Percentiles rank a stretch among this genome's conserved stretches.
Conservation (phyloP, 805 yeast genomes). For the Candida methanosorbosa region DNA sequence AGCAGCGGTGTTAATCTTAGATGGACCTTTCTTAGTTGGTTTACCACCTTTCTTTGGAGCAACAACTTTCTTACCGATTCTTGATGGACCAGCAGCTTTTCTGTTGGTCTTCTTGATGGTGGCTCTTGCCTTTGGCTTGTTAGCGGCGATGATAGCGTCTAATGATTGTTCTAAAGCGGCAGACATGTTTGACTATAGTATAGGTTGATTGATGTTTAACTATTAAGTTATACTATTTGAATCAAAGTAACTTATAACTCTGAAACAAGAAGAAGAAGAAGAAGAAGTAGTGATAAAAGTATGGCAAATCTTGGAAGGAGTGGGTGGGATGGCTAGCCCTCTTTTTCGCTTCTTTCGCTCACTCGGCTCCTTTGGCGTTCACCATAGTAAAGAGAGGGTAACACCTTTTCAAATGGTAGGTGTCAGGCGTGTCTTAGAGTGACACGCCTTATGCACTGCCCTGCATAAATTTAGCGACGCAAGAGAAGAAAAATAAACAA, state of each 20-base stretch:
- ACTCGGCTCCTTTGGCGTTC: too few species aligned
- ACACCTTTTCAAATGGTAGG: too few species aligned
- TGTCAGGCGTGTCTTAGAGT: too few species aligned
- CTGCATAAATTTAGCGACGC: too few species aligned
- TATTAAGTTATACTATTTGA: neutral
- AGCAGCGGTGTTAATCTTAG: neutral
- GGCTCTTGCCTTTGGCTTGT: constrained; percentile 11
- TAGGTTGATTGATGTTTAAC: neutral
- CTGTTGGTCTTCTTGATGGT: constrained; percentile 11
- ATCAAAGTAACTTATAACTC: too few species aligned
- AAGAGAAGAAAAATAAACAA: too few species aligned
- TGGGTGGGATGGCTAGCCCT: too few species aligned
- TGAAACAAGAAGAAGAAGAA: too few species aligned
- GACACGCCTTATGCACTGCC: too few species aligned
- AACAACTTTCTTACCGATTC: constrained; percentile 14
- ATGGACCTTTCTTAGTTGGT: constrained; percentile 6
- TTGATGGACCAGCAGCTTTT: constrained; percentile 8
- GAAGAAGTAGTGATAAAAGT: neutral
- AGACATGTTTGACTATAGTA: constrained; percentile 40
- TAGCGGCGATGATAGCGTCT: constrained; percentile 83
- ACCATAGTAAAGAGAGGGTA: too few species aligned
- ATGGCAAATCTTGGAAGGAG: neutral
- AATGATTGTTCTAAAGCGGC: constrained; percentile 84
- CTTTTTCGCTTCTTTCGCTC: too few species aligned
- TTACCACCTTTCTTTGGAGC: constrained; percentile 26